phyloP scores from a whole-genome alignment of 2,329 filamentous ascomycete species.

The Ophiocordyceps camponoti-floridani region DNA sequence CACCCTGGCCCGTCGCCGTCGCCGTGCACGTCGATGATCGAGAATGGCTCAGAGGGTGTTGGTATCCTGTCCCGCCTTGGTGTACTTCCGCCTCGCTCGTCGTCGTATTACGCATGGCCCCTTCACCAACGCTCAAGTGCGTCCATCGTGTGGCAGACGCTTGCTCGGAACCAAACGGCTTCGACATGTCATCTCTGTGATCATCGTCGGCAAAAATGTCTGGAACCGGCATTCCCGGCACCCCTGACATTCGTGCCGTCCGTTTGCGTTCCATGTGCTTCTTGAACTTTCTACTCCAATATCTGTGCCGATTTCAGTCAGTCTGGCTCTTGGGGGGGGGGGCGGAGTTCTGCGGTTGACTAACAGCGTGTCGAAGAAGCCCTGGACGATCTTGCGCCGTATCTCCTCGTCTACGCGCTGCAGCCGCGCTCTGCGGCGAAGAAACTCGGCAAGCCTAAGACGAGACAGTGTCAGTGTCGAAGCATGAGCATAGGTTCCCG shows the following conservation, averaged over 20 bases:
- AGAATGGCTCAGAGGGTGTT: conserved; percentile 37
- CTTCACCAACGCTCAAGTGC: conserved; percentile 4
- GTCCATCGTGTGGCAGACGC: conserved; percentile 3
- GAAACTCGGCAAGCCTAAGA: conserved; percentile 70
- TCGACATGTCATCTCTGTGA: conserved; percentile 20
- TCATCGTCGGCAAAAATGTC: conserved; percentile 83
- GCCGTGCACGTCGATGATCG: conserved; percentile 20
- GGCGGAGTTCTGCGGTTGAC: conserved; percentile 8
- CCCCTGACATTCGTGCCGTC: conserved; percentile 54
- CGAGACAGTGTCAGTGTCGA: neutral
- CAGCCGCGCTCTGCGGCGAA: conserved; percentile 73
- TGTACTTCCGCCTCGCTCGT: conserved; percentile 1
- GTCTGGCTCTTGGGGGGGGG: neutral
- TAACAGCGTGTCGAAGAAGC: conserved; percentile 86
- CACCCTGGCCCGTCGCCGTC: conserved; percentile 21
- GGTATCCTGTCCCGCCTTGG: conserved; percentile 9
- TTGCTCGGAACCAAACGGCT: conserved; percentile 15
- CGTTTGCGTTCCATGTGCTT: conserved; percentile 55
- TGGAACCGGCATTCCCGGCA: conserved; percentile 69
- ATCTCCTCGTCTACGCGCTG: conserved; percentile 93
- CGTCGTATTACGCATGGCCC: neutral
- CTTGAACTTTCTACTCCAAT: conserved; percentile 73
- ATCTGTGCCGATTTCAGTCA: conserved; percentile 22
- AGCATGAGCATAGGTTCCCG: neutral
- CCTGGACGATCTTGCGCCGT: conserved; percentile 71